Evolutionary conservation across 345 rosid species (phyloP).

Genomic region (Linum usitatissimum): DNA sequence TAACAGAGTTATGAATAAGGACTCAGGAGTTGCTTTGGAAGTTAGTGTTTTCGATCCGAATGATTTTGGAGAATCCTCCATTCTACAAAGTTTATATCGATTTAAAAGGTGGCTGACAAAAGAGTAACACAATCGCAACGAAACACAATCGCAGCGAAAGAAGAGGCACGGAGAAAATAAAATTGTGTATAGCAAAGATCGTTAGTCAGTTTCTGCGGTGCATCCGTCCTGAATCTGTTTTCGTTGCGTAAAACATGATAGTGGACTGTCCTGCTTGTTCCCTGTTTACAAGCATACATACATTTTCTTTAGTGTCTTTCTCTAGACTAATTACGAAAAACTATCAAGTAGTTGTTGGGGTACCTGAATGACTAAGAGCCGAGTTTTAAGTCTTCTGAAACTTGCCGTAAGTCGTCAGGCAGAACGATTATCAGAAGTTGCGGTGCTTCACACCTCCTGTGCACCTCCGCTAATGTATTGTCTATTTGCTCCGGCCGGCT

Average conservation of each 20-base stretch:
- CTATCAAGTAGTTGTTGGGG: not conserved
- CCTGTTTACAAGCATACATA: not conserved
- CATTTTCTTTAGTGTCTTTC: no score
- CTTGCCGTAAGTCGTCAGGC: constrained; percentile 64
- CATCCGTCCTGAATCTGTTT: constrained; percentile 6
- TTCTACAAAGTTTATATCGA: no score
- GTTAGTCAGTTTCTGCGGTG: constrained; percentile 5
- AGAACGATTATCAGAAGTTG: constrained; percentile 48
- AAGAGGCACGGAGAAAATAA: not conserved
- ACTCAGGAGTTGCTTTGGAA: no score
- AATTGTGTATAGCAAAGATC: constrained; percentile 6
- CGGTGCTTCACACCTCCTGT: constrained; percentile 11
- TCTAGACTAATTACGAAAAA: no score
- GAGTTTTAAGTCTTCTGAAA: not conserved
- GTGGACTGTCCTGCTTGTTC: constrained; percentile 8
- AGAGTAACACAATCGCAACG: no score
- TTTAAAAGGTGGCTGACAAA: no score
- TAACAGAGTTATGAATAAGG: not conserved
- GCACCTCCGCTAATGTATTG: constrained; percentile 29
- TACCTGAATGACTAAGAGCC: not conserved
- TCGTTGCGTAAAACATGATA: constrained; percentile 9
- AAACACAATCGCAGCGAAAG: no score
- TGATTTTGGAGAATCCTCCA: no score
- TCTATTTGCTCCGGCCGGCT: constrained; percentile 32
- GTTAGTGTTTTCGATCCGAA: no score